Evolutionary conservation across 1,284 basidiomycete genomes (phyloP).

Genomic region (Gomphus sp.): DNA sequence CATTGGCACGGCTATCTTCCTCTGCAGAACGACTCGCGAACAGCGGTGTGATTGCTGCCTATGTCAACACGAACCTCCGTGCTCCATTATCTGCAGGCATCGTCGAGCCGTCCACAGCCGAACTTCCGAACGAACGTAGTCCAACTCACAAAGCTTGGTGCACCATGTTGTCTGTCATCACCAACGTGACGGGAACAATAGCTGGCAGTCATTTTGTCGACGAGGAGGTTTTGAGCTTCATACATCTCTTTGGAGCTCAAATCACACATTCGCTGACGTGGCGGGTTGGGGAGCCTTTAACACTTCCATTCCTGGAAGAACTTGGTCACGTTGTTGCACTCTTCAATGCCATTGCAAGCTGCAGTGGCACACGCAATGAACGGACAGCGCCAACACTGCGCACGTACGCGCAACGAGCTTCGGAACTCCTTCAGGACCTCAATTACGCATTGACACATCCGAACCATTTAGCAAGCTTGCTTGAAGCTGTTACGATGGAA

Average conservation of each 20-base stretch:
- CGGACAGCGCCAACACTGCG: constrained; percentile 53
- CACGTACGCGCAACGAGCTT: constrained; percentile 55
- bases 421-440: constrained; percentile 77
- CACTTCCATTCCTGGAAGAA: constrained; percentile 68
- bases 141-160: constrained; percentile 79
- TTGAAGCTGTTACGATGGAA: constrained; percentile 75
- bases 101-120: constrained; percentile 60
- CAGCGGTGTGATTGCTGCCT: constrained; percentile 74
- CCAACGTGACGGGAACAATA: constrained; percentile 60
- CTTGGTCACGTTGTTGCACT: constrained; percentile 70
- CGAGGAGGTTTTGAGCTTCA: constrained; percentile 76
- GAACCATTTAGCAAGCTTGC: constrained; percentile 70
- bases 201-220: constrained; percentile 78
- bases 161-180: constrained; percentile 74
- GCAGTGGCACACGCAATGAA: constrained; percentile 3
- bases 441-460: constrained; percentile 90
- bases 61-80: constrained; percentile 77
- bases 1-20: constrained; percentile 66
- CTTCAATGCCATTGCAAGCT: constrained; percentile 56
- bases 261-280: constrained; percentile 69
- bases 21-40: constrained; percentile 82
- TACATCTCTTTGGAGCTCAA: constrained; percentile 79
- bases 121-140: constrained; percentile 64
- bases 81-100: constrained; percentile 64
- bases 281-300: constrained; percentile 69